A percentile compares a stretch with the other conserved stretches of the same genome.
These are phyloP conservation scores for Moringa oleifera DNA, from an alignment of 345 rosid genomes.

Conservation along the genomic window DNA sequence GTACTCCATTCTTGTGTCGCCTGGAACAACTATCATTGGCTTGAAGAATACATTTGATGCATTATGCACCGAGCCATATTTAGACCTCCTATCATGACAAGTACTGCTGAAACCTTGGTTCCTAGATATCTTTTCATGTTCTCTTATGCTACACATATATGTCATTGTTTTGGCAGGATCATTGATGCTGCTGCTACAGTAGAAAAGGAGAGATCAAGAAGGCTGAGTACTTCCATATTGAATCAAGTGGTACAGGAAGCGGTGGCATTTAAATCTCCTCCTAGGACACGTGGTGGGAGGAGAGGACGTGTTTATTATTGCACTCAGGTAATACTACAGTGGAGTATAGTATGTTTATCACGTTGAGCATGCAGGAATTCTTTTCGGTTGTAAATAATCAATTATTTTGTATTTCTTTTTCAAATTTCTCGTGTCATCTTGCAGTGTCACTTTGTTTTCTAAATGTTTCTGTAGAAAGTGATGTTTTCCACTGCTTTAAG, in stretches of 20 bases:
- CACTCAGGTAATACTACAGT: constrained; percentile 56
- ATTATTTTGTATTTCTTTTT: no score
- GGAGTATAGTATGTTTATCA: no score
- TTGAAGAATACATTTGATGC: background rate
- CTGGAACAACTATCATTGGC: background rate
- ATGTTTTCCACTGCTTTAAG: background rate
- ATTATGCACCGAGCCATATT: background rate
- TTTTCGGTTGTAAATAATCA: no score
- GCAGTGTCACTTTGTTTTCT: background rate
- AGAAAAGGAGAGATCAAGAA: constrained; percentile 88
- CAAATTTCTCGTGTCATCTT: background rate
- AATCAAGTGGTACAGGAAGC: constrained; percentile 89
- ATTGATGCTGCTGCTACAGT: constrained; percentile 70
- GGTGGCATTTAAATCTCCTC: constrained; percentile 86
- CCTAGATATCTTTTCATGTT: no score
- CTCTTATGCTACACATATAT: background rate
- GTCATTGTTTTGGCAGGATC: constrained; percentile 41
- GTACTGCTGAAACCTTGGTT: background rate
- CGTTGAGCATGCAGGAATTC: no score
- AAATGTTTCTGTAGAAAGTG: background rate
- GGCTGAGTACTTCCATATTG: constrained; percentile 74
- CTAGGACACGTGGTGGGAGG: constrained; percentile 85
- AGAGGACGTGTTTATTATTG: constrained; percentile 89
- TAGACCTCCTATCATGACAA: no score
- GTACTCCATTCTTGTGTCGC: background rate